These are phyloP conservation scores for Porphyridium purpureum DNA, from an alignment of 23 red algal species.

Conservation along the genomic window DNA sequence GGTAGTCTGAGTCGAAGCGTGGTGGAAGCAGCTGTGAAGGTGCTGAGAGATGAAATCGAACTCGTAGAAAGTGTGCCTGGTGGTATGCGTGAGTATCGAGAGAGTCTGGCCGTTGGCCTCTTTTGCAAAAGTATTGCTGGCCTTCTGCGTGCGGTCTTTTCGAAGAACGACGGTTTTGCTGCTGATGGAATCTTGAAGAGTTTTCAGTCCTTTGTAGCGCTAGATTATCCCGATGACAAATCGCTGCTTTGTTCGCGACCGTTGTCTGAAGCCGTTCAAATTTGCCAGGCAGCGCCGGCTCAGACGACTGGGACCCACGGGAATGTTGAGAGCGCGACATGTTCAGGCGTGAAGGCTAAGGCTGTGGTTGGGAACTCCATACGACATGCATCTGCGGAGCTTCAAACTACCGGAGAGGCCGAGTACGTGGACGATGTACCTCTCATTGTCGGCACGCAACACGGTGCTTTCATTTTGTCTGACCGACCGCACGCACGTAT, in stretches of 20 bases:
- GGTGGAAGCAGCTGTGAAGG: conserved; percentile 5
- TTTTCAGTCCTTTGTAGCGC: no score
- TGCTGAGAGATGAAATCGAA: conserved; percentile 6
- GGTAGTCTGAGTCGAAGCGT: no score
- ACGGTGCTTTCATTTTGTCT: conserved; percentile 47
- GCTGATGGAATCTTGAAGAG: no score
- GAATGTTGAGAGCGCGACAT: no score
- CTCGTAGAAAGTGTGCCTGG: conserved; percentile 41
- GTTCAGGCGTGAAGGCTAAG: no score
- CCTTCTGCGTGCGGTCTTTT: no score
- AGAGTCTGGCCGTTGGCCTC: conserved; percentile 29
- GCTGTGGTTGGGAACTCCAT: conserved; percentile 14
- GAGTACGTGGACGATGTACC: conserved; percentile 75
- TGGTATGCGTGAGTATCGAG: conserved; percentile 52
- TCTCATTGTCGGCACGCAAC: conserved; percentile 18
- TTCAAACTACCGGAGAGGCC: conserved; percentile 53
- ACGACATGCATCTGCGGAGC: conserved; percentile 19
- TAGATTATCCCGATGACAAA: no score
- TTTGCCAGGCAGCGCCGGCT: no score
- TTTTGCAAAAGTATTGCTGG: conserved; percentile 35
- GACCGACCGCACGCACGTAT: conserved; percentile 33
- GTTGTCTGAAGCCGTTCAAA: no score
- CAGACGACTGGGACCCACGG: no score
- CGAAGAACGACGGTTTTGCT: no score
- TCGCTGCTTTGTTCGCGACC: no score